Evolutionary conservation across 345 rosid species (phyloP), one percentile per base, ranked within the genome.

Genomic region (Raphanus raphanistrum): DNA sequence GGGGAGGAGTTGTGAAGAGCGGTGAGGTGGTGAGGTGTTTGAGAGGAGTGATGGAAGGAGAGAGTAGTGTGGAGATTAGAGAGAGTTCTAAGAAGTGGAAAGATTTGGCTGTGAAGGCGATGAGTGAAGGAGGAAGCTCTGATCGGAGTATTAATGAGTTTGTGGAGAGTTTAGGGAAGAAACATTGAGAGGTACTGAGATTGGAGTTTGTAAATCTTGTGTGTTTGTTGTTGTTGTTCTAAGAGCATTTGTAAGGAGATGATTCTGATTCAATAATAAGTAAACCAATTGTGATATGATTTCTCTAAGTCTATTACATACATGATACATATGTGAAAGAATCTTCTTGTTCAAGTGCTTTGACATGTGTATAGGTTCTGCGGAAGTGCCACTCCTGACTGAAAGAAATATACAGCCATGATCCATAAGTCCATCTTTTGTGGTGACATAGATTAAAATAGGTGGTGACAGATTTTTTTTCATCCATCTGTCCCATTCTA

Each of bases 31-130:
- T 76, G 16, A 85, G 72, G 81, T 88, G 92, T 60, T 80, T 89
- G 82, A 88, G 80, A 64, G 84, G 82, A 76, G 90, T 86, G n/a
- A 86, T 87, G 88, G 85, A 83, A 66, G 94, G 92, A 41, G 80
- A 87, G 48, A 72, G 68, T 68, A 80, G 90, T 75, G 9, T 68
- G 57, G 81, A 73, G 82, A 84, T 88, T 0, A 83, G 72, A 72
- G 78, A 77, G 68, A 89, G 84, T 45, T 83, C 84, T 0, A 73
- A 66, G 26, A 84, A 83, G 70, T 91, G 91, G 97, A 90, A 63
- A 75, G 77, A 83, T 69, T 38, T 72, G 48, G 89, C 91, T 13
- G 84, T 74, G 70, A 74, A 82, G 79, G 87, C 92, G 0, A 65
- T 85, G 13, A 80, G 84, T 63, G 86, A 83, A 71, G 97, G 92